Evolutionary conservation across 2,329 filamentous ascomycete genomes (phyloP).

Genomic region (Tetracladium maxilliforme): DNA sequence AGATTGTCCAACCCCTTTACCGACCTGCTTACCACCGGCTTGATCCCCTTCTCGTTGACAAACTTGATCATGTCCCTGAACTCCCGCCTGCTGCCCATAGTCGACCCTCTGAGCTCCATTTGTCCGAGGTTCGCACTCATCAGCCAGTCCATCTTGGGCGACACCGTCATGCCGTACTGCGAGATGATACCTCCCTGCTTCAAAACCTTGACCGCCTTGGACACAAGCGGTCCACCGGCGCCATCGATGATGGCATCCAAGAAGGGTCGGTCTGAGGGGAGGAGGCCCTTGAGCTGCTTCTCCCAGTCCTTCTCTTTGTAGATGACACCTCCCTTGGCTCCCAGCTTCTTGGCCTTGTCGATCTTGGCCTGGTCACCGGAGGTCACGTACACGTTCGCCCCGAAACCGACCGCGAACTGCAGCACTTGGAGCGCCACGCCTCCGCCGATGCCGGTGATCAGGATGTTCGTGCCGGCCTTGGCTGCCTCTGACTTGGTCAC

Average conservation of each 20-base stretch:
- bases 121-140: constrained; percentile 81
- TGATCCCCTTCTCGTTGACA: constrained; percentile 57
- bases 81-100: constrained; percentile 83
- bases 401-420: constrained; percentile 62
- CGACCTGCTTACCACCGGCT: constrained; percentile 62
- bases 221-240: constrained; percentile 74
- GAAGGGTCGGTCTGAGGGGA: constrained; percentile 51
- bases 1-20: constrained; percentile 62
- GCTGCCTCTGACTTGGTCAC: constrained; percentile 61
- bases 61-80: constrained; percentile 86
- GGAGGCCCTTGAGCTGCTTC: constrained; percentile 47
- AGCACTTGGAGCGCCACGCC: constrained; percentile 76
- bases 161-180: constrained; percentile 81
- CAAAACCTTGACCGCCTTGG: constrained; percentile 50
- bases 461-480: constrained; percentile 52
- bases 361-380: constrained; percentile 56
- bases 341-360: constrained; percentile 51
- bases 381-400: constrained; percentile 29
- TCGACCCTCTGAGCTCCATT: constrained; percentile 71
- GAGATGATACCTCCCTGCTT: constrained; percentile 75
- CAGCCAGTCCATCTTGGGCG: constrained; percentile 71
- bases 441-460: constrained; percentile 85
- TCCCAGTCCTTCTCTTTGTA: constrained; percentile 77
- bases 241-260: constrained; percentile 83
- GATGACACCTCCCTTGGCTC: constrained; percentile 66